Conservation (phyloP, 371 early-diverging fungal genomes). For the Coemansia sp. region DNA sequence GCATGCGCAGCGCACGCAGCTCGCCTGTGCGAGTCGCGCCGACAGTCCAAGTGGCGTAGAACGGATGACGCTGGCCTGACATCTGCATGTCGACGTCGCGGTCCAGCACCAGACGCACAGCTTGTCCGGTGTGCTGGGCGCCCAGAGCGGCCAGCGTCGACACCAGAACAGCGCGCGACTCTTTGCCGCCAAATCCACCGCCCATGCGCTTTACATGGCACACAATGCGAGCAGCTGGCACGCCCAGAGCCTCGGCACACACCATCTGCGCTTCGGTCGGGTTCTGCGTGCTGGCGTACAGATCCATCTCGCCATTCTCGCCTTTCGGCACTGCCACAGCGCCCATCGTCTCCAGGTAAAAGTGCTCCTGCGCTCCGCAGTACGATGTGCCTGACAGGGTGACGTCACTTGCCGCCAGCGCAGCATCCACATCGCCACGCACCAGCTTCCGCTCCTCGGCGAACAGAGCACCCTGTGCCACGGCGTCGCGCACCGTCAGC, state of each 20-base stretch:
- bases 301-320: slow-evolving; percentile 70
- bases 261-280: slow-evolving; percentile 66
- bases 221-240: slow-evolving; percentile 61
- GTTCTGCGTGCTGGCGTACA: slow-evolving; percentile 71
- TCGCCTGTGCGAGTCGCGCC: slow-evolving; percentile 64
- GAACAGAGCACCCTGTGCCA: slow-evolving; percentile 60
- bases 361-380: slow-evolving; percentile 74
- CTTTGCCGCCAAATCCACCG: slow-evolving; percentile 84
- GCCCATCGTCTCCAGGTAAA: slow-evolving; percentile 74
- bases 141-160: slow-evolving; percentile 56
- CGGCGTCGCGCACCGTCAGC: slow-evolving; percentile 70
- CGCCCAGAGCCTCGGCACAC: slow-evolving; percentile 63
- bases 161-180: slow-evolving; percentile 67
- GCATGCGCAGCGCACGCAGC: slow-evolving; percentile 59
- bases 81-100: slow-evolving; percentile 77
- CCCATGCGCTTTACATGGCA: slow-evolving; percentile 72
- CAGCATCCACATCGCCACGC: slow-evolving; percentile 58
- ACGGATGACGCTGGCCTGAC: slow-evolving; percentile 75
- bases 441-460: slow-evolving; percentile 53
- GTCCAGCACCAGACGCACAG: slow-evolving; percentile 70
- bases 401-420: slow-evolving; percentile 54
- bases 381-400: slow-evolving; percentile 59
- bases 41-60: slow-evolving; percentile 67
- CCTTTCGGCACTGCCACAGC: slow-evolving; percentile 64
- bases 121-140: slow-evolving; percentile 52